phyloP scores from a whole-genome alignment of 2,329 filamentous ascomycete species.

The Verticillium alfalfae region DNA sequence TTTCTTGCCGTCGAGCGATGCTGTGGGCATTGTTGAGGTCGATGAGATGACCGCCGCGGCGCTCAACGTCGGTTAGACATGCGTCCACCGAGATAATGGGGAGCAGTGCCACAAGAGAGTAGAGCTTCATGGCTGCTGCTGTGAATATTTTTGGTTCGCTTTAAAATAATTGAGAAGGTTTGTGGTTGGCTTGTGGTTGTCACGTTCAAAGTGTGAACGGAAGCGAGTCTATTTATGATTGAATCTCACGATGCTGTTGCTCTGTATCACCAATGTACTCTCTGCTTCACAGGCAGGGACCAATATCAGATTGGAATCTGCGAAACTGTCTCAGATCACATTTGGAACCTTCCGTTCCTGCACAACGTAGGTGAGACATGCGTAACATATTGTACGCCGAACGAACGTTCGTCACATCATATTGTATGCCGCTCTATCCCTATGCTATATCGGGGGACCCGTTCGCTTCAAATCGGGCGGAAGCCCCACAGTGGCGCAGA shows the following conservation, averaged over 20 bases:
- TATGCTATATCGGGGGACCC: not conserved
- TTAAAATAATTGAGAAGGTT: not conserved
- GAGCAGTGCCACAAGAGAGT: not conserved
- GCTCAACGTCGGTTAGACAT: not conserved
- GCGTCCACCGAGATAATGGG: not conserved
- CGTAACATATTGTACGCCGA: not conserved
- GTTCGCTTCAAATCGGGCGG: not conserved
- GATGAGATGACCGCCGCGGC: not conserved
- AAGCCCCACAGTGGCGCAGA: not conserved
- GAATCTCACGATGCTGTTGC: not conserved
- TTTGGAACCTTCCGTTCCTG: not conserved
- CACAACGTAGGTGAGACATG: not conserved
- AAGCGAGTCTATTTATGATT: not conserved
- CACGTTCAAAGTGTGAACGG: not conserved
- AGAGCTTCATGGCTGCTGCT: not conserved
- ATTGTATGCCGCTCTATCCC: not conserved
- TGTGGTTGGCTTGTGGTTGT: not conserved
- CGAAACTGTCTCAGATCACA: not conserved
- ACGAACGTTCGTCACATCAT: not conserved
- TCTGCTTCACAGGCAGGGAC: not conserved
- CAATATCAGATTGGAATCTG: not conserved
- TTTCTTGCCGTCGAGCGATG: not conserved
- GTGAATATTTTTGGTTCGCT: not conserved
- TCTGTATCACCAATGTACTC: not conserved
- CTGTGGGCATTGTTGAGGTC: not conserved